Percentiles rank a stretch among this genome's conserved stretches.
phyloP scores from a whole-genome alignment of 1,284 basidiomycete genomes.

The Fomitopsis palustris region DNA sequence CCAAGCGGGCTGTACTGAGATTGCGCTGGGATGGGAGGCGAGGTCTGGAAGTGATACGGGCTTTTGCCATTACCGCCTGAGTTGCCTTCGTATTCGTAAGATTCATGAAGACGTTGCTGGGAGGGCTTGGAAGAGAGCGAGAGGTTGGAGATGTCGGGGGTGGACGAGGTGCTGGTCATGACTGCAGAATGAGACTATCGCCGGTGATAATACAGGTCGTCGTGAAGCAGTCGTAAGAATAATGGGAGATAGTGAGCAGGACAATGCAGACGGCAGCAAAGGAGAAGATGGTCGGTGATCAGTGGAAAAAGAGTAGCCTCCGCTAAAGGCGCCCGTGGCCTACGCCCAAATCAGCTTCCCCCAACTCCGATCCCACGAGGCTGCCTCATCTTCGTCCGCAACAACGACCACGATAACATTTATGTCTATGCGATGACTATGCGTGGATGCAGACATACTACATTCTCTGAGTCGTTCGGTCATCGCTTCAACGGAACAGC shows the following conservation, averaged over 20 bases:
- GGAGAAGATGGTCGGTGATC: slow-evolving; percentile 21
- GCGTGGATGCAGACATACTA: no score
- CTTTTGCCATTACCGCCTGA: slow-evolving; percentile 44
- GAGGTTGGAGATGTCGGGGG: slow-evolving; percentile 71
- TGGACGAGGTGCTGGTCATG: slow-evolving; percentile 70
- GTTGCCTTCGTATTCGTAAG: slow-evolving; percentile 76
- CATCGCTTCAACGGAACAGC: neutral
- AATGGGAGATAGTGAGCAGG: slow-evolving; percentile 20
- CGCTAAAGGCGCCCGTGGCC: slow-evolving; percentile 10
- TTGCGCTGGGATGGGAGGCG: slow-evolving; percentile 61
- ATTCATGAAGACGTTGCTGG: slow-evolving; percentile 76
- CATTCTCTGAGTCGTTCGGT: neutral
- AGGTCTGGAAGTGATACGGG: slow-evolving; percentile 68
- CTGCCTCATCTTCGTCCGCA: neutral
- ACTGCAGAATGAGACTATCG: slow-evolving; percentile 26
- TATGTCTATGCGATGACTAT: neutral
- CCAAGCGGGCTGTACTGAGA: slow-evolving; percentile 59
- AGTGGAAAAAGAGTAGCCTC: slow-evolving; percentile 20
- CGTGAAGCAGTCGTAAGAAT: slow-evolving; percentile 23
- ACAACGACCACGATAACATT: no score
- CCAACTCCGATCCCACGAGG: slow-evolving; percentile 3
- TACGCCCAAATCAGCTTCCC: neutral
- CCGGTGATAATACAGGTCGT: slow-evolving; percentile 18
- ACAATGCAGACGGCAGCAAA: slow-evolving; percentile 18
- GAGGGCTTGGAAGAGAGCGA: slow-evolving; percentile 59